Percentiles rank a stretch among this genome's conserved stretches.
Evolutionary conservation across 73 alveolate genomes (phyloP).

Genomic region (Paramecium octaurelia): DNA sequence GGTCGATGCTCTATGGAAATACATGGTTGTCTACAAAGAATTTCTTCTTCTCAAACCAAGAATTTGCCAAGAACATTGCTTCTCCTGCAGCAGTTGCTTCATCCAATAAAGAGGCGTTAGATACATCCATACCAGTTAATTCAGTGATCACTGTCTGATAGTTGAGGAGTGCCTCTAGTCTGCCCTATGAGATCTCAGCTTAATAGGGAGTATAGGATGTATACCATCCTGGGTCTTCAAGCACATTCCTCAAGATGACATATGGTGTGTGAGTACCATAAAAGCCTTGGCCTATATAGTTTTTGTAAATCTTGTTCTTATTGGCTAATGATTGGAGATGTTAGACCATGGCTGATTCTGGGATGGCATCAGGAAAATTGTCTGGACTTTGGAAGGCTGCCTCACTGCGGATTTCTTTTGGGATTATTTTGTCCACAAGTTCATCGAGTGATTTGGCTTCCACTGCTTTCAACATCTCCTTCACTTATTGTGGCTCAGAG

Average conservation of each 20-base stretch:
- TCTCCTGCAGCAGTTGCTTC: conserved; percentile 96
- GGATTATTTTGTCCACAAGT: conserved; percentile 69
- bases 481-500: neutral
- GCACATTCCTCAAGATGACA: conserved; percentile 76
- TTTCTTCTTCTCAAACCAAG: conserved; percentile 66
- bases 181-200: conserved; percentile 96
- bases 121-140: conserved; percentile 80
- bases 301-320: conserved; percentile 72
- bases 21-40: conserved; percentile 72
- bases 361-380: conserved; percentile 67
- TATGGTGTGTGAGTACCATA: conserved; percentile 70
- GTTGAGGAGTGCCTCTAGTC: conserved; percentile 76
- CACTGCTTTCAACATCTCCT: conserved; percentile 64
- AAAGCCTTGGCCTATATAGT: conserved; percentile 83
- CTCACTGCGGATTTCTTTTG: conserved; percentile 61
- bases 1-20: conserved; percentile 85
- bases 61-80: conserved; percentile 85
- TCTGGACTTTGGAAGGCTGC: conserved; percentile 61
- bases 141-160: conserved; percentile 88
- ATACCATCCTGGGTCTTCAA: conserved; percentile 94
- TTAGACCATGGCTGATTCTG: conserved; percentile 63
- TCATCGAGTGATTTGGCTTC: conserved; percentile 69
- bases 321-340: conserved; percentile 66
- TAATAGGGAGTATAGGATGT: conserved; percentile 97
- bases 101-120: conserved; percentile 94